Percentiles rank a stretch among this genome's conserved stretches.
These are phyloP conservation scores for Pseudocercospora eumusae DNA, from an alignment of 2,329 filamentous ascomycete genomes.

Conservation along the genomic window DNA sequence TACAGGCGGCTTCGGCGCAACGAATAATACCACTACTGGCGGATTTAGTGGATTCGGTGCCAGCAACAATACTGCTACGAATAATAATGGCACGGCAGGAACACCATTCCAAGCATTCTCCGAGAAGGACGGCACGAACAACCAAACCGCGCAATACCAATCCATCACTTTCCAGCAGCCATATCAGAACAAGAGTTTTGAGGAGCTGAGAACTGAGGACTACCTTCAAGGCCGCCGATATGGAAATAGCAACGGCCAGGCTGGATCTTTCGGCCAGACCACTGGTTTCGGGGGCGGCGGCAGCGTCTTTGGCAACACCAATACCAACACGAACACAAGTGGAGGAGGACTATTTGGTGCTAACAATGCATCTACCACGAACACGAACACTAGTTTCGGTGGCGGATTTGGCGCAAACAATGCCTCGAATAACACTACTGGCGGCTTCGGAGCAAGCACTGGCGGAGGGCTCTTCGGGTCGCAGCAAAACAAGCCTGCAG, in stretches of 20 bases:
- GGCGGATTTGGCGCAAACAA: slow-evolving; percentile 48
- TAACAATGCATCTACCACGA: slow-evolving; percentile 29
- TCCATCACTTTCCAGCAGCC: slow-evolving; percentile 76
- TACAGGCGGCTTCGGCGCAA: slow-evolving; percentile 44
- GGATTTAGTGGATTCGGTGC: slow-evolving; percentile 36
- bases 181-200: slow-evolving; percentile 89
- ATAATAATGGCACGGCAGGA: slow-evolving; percentile 65
- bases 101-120: slow-evolving; percentile 66
- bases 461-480: slow-evolving; percentile 37
- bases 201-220: slow-evolving; percentile 68
- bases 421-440: slow-evolving; percentile 37
- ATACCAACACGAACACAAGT: slow-evolving; percentile 33
- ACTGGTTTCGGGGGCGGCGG: slow-evolving; percentile 53
- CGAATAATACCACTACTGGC: slow-evolving; percentile 24
- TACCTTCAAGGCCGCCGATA: slow-evolving; percentile 83
- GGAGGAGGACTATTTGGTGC: slow-evolving; percentile 45
- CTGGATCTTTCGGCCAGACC: slow-evolving; percentile 76
- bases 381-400: slow-evolving; percentile 42
- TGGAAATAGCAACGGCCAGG: slow-evolving; percentile 78
- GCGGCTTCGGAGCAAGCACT: slow-evolving; percentile 41
- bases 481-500: slow-evolving; percentile 36
- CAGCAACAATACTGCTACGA: slow-evolving; percentile 52
- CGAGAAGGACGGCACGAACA: slow-evolving; percentile 70
- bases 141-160: slow-evolving; percentile 68
- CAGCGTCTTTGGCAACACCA: slow-evolving; percentile 41